These are phyloP conservation scores for Effrenium voratum DNA, from an alignment of 73 alveolate genomes.

Conservation along the genomic window DNA sequence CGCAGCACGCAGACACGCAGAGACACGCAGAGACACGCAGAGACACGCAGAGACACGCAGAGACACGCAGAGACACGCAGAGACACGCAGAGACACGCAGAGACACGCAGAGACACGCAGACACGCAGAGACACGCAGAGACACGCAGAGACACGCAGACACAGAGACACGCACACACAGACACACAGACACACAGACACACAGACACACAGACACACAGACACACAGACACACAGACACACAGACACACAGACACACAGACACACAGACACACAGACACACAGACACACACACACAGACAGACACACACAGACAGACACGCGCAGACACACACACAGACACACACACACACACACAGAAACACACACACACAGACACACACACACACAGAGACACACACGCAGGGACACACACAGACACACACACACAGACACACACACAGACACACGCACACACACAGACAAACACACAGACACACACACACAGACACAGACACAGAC, in stretches of 20 bases:
- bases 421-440: neutral
- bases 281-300: neutral
- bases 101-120: too few relatives aligned
- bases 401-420: neutral
- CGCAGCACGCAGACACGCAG: too few relatives aligned
- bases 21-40: too few relatives aligned
- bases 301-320: neutral
- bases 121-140: neutral
- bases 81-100: neutral
- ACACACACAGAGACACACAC: neutral
- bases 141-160: too few relatives aligned
- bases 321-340: neutral
- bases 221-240: neutral
- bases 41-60: too few relatives aligned
- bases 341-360: neutral
- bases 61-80: too few relatives aligned
- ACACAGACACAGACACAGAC: too few relatives aligned
- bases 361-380: neutral
- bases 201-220: too few relatives aligned
- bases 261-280: neutral
- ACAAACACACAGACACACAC: too few relatives aligned
- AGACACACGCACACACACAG: neutral
- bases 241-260: neutral
- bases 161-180: too few relatives aligned
- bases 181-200: too few relatives aligned